A percentile compares a stretch with the other conserved stretches of the same genome.
Evolutionary conservation across 208 protist genomes (phyloP).

Genomic region (Crithidia bombi): DNA sequence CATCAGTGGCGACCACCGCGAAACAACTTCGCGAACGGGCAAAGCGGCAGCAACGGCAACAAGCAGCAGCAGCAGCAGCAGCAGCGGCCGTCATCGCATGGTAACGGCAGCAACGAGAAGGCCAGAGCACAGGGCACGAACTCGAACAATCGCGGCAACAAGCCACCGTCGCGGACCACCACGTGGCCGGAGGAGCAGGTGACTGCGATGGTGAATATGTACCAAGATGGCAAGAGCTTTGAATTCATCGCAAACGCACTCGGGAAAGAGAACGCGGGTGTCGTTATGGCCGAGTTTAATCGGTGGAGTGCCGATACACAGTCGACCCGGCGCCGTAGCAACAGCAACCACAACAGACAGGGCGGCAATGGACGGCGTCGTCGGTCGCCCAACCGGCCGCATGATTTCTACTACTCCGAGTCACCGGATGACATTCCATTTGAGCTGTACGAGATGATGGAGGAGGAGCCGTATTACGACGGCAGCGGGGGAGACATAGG

Average conservation of each 20-base stretch:
- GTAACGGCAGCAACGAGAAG: slow-evolving; percentile 9
- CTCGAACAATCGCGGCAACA: slow-evolving; percentile 18
- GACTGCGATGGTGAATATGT: slow-evolving; percentile 88
- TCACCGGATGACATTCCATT: slow-evolving; percentile 69
- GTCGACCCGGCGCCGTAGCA: slow-evolving; percentile 26
- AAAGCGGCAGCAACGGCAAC: background rate
- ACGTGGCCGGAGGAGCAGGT: slow-evolving; percentile 79
- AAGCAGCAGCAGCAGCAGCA: slow-evolving; percentile 1
- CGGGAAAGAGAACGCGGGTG: slow-evolving; percentile 51
- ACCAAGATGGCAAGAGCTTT: slow-evolving; percentile 91
- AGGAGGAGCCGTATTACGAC: slow-evolving; percentile 44
- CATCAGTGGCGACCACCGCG: slow-evolving; percentile 20
- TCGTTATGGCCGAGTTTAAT: slow-evolving; percentile 86
- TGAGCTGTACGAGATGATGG: slow-evolving; percentile 56
- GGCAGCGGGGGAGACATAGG: slow-evolving; percentile 23
- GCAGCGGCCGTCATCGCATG: slow-evolving; percentile 10
- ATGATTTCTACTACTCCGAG: slow-evolving; percentile 71
- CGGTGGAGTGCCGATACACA: slow-evolving; percentile 74
- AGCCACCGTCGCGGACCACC: slow-evolving; percentile 34
- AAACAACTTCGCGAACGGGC: slow-evolving; percentile 2
- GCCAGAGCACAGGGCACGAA: slow-evolving; percentile 19
- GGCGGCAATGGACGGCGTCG: slow-evolving; percentile 16
- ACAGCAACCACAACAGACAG: slow-evolving; percentile 11
- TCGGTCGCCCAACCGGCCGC: slow-evolving; percentile 8
- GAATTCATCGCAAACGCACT: slow-evolving; percentile 92